Evolutionary conservation across 2,329 filamentous ascomycete genomes (phyloP).

Genomic region (Cordyceps javanica): DNA sequence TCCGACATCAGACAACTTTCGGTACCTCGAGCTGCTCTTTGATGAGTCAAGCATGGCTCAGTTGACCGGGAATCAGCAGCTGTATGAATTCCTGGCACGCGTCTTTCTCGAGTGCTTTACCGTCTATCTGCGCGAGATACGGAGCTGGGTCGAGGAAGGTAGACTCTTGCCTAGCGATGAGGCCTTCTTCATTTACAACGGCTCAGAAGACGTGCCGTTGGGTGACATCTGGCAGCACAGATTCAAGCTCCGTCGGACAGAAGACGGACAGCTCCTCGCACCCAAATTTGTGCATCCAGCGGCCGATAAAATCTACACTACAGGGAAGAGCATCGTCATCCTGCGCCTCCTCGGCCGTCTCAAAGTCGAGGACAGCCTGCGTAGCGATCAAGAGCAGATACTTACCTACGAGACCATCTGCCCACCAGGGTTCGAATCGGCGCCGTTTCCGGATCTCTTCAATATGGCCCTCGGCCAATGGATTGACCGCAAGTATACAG

Average conservation of each 20-base stretch:
- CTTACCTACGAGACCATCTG: slow-evolving; percentile 56
- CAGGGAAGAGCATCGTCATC: slow-evolving; percentile 83
- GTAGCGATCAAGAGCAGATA: slow-evolving; percentile 22
- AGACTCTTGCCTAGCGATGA: slow-evolving; percentile 59
- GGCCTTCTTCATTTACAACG: slow-evolving; percentile 68
- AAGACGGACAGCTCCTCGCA: slow-evolving; percentile 56
- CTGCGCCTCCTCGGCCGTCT: slow-evolving; percentile 54
- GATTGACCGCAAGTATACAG: slow-evolving; percentile 67
- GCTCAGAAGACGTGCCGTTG: slow-evolving; percentile 48
- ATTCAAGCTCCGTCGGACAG: slow-evolving; percentile 59
- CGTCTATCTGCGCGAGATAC: slow-evolving; percentile 74
- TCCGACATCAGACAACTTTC: slow-evolving; percentile 51
- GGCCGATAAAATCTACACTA: slow-evolving; percentile 69
- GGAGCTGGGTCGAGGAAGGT: slow-evolving; percentile 79
- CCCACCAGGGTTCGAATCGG: slow-evolving; percentile 40
- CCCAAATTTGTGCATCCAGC: slow-evolving; percentile 70
- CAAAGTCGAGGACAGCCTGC: slow-evolving; percentile 32
- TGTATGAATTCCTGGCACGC: slow-evolving; percentile 57
- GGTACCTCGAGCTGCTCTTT: slow-evolving; percentile 74
- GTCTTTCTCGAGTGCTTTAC: slow-evolving; percentile 78
- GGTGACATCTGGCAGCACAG: slow-evolving; percentile 70
- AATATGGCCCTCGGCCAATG: slow-evolving; percentile 64
- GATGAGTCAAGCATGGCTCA: slow-evolving; percentile 64
- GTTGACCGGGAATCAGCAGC: slow-evolving; percentile 54
- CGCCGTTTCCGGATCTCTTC: slow-evolving; percentile 72